These are phyloP conservation scores for Daldinia bambusicola DNA, from an alignment of 495 filamentous ascomycete genomes.

Conservation along the genomic window DNA sequence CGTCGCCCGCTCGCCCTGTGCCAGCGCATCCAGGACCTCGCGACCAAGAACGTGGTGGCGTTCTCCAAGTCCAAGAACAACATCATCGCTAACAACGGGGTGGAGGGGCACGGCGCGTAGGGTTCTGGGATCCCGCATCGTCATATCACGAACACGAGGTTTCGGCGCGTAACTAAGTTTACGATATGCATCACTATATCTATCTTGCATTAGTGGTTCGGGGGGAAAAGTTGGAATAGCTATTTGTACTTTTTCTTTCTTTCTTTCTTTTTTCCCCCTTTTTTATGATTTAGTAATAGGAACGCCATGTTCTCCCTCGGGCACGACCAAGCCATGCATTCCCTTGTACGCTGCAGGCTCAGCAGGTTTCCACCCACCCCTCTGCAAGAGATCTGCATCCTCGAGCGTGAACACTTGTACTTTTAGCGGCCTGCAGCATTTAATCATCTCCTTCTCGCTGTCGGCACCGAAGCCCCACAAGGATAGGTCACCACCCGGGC, in stretches of 20 bases:
- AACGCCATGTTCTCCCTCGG: slow-evolving; percentile 42
- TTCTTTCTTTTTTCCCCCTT: too few species aligned
- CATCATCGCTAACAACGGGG: slow-evolving; percentile 49
- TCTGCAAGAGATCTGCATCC: slow-evolving; percentile 60
- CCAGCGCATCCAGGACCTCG: slow-evolving; percentile 48
- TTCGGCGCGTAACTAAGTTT: neutral
- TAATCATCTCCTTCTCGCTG: slow-evolving; percentile 71
- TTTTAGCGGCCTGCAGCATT: slow-evolving; percentile 75
- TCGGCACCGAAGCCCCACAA: slow-evolving; percentile 79
- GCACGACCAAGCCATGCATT: slow-evolving; percentile 68
- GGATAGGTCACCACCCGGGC: slow-evolving; percentile 73
- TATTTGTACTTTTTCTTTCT: neutral
- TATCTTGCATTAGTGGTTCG: slow-evolving; percentile 16
- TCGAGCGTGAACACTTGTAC: slow-evolving; percentile 74
- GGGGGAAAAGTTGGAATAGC: neutral
- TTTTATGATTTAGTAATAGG: slow-evolving; percentile 12
- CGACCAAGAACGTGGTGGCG: slow-evolving; percentile 43
- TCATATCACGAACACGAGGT: neutral
- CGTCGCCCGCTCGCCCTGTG: slow-evolving; percentile 46
- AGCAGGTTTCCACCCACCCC: slow-evolving; percentile 68
- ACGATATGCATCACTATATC: slow-evolving; percentile 4
- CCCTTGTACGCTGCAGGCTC: slow-evolving; percentile 69
- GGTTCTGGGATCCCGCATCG: neutral
- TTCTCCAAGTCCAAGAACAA: slow-evolving; percentile 39
- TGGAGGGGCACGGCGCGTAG: neutral